Evolutionary conservation across 495 filamentous ascomycete species (phyloP), one percentile per base, ranked within the genome.

Genomic region (Aspergillus hancockii): DNA sequence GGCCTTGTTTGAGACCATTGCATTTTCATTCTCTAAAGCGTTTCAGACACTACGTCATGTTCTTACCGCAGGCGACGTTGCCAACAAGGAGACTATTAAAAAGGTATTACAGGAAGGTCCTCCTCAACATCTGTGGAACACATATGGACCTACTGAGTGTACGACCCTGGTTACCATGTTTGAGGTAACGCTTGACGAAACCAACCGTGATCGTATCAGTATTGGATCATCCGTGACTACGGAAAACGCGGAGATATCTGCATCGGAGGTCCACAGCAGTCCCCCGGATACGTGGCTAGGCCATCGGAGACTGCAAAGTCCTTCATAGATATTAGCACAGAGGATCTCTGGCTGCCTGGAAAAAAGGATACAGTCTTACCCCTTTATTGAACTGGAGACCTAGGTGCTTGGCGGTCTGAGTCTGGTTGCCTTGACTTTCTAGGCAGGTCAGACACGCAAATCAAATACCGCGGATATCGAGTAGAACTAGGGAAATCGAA

Each of bases 401-500:
- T 45, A 1, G 58, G 30, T 10, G 8, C 19, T 8, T 50, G 52
- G 58, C 22, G 45, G 3, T 4, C 41, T 3, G 25, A 43, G 1
- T 19, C 31, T 8, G 23, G 45, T 14, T 22, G 19, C 2, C 43
- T 60, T 1, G 58, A 55, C 16, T 55, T 55, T 22, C 13, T 45
- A 12, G 58, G 58, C 28, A 45, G 58, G 1, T 28, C 52, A n/a
- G 58, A 60, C 46, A n/a, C 34, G 3, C 58, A 60, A 31, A 34
- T 55, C 43, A 60, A 60, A 13, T 45, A 55, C 14, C 30, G 21
- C 13, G 57, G 57, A 8, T 55, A 50, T 19, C 57, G 52, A 14
- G 52, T 60, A 3, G 58, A 60, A 22, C 52, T 60, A 0, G 52
- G 40, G 52, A 60, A 22, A 60, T 60, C 23, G 45, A 55, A 9